Percentiles rank a stretch among this genome's conserved stretches.
These are phyloP conservation scores for Aspergillus kassunensis DNA, from an alignment of 495 filamentous ascomycete species.

Conservation along the genomic window DNA sequence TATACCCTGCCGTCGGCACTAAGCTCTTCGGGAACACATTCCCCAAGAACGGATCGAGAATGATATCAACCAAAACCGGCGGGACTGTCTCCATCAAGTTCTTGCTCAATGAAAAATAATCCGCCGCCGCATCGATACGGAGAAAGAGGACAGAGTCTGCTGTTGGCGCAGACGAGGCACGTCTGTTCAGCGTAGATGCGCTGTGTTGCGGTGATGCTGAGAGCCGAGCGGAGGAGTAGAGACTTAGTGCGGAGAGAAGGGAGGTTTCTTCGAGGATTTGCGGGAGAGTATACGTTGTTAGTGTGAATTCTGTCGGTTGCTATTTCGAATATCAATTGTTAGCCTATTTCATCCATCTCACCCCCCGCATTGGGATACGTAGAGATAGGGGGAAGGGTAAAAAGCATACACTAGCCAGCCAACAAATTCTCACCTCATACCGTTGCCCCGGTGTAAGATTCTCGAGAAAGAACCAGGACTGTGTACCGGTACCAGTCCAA, in stretches of 20 bases:
- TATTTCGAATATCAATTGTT: constrained; percentile 29
- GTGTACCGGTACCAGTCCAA: constrained; percentile 38
- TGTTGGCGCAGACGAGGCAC: constrained; percentile 13
- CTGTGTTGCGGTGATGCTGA: constrained; percentile 1
- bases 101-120: constrained; percentile 72
- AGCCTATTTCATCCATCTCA: background rate
- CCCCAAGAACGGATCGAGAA: constrained; percentile 80
- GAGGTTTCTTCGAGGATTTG: constrained; percentile 55
- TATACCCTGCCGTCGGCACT: constrained; percentile 59
- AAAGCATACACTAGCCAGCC: constrained; percentile 87
- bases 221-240: constrained; percentile 55
- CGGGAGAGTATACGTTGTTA: constrained; percentile 58
- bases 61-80: constrained; percentile 73
- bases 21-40: constrained; percentile 70
- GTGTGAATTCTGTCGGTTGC: constrained; percentile 83
- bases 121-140: constrained; percentile 69
- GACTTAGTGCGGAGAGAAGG: constrained; percentile 60
- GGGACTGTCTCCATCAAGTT: constrained; percentile 74
- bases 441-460: constrained; percentile 66
- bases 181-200: background rate
- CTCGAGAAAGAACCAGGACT: constrained; percentile 83
- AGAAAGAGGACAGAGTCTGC: constrained; percentile 70
- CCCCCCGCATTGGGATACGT: background rate
- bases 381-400: background rate
- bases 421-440: constrained; percentile 92